These are phyloP conservation scores for Leishmania turanica DNA, from an alignment of 208 protist species.

Conservation along the genomic window DNA sequence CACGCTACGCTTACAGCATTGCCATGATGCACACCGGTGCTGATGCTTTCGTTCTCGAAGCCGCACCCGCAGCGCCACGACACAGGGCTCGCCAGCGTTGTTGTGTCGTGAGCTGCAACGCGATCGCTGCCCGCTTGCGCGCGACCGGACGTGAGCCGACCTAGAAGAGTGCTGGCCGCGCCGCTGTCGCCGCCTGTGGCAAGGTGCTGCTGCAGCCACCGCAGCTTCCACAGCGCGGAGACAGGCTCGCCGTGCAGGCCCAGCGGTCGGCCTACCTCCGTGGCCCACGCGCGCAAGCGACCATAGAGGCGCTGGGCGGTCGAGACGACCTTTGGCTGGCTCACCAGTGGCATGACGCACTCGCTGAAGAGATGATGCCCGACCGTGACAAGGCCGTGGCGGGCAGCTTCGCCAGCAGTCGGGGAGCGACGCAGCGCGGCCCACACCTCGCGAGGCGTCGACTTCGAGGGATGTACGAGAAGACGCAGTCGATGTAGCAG, in stretches of 20 bases:
- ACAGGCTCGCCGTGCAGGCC: slow-evolving; percentile 20
- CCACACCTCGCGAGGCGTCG: slow-evolving; percentile 18
- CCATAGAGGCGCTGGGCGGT: slow-evolving; percentile 31
- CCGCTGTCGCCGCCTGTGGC: background rate
- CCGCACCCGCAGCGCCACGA: slow-evolving; percentile 53
- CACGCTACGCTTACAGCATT: slow-evolving; percentile 11
- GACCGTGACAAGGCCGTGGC: slow-evolving; percentile 43
- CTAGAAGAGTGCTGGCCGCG: background rate
- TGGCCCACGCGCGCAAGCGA: slow-evolving; percentile 32
- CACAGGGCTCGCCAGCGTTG: no score
- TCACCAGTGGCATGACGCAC: slow-evolving; percentile 15
- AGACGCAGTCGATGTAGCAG: slow-evolving; percentile 15
- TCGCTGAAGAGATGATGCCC: slow-evolving; percentile 32
- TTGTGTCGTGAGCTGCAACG: background rate
- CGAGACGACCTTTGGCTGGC: slow-evolving; percentile 1
- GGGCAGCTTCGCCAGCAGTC: slow-evolving; percentile 12
- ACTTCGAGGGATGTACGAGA: slow-evolving; percentile 7
- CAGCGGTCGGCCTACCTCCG: slow-evolving; percentile 34
- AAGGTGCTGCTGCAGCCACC: slow-evolving; percentile 12
- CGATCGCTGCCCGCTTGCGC: no score
- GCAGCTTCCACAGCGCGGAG: slow-evolving; percentile 33
- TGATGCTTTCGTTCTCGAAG: slow-evolving; percentile 21
- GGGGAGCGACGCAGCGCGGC: slow-evolving; percentile 11
- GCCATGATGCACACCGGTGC: no score
- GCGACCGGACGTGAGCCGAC: background rate